Base-by-base conservation (phyloP, 306 rosid genomes). In the Cucurbita moschata region DNA sequence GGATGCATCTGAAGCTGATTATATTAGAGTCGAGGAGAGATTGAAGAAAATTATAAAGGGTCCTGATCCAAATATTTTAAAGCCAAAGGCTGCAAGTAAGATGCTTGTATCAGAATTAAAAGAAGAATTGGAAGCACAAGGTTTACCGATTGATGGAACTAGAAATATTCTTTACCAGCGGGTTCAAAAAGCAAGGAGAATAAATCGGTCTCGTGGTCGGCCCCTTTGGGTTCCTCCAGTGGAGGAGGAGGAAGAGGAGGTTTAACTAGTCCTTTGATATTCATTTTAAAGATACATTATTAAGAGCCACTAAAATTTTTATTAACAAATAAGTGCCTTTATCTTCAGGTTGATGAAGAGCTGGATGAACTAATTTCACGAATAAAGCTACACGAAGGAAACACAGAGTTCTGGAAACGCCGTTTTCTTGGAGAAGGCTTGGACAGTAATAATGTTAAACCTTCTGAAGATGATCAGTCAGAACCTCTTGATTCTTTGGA, bases 181-280 rank as follows among this genome's bases (percentile, higher is more conserved):
- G 42, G 98, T 94, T 77, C 98, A 94, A 80, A 94, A 94, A 79
- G 98, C 98, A 82, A 87, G 98, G 80, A 89, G 97, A 84, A 94
- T 94, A 82, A 94, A 94, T 72, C 89, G 90, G 71, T 94, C 98
- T 76, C 97, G 97, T 54, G 97, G 98, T 78, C 89, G 97, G 67
- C 98, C 98, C 69, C 97, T 94, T 72, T 94, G 98, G 98, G 94
- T 94, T 85, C 98, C 98, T 72, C 93, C 96, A 6, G 76, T 94
- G 21, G 97, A 90, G 81, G 95, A 86, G 83, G 97, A 89, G 76
- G 98, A 93, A 74, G 98, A 94, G 81, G 92, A 87, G 97, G 98
- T 94, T 57, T 72, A 64, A 47, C 57, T 14, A 69, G 35, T 15
- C n/a, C 51, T 58, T 55, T 35, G 51, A 65, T 16, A 5, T 70